Base-by-base conservation (phyloP, 2,329 filamentous ascomycete genomes). In the Arthroderma sp. region DNA sequence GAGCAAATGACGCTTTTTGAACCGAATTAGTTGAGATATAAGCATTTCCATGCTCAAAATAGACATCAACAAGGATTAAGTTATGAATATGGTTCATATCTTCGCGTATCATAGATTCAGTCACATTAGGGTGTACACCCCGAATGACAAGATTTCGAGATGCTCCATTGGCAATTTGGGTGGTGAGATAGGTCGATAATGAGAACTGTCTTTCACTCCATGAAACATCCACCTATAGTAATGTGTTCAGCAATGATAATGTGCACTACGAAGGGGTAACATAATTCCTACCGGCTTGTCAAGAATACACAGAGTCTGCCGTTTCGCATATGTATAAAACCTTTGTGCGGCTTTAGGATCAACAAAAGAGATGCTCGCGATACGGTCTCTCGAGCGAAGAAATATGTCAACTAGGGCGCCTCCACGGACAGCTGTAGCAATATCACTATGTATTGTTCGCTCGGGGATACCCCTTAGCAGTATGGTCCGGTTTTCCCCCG, bases 41-140 rank as follows among this genome's bases (percentile, higher is more conserved):
- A 47, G 75, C 81, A 59, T 78, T 75, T 3, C 70, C 70, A 11
- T 70, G 66, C 2, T 64, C 61, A 59, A 83, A 81, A 5, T 65
- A 62, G 38, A 91, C 65, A 37, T 74, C 74, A 54, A 91, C 70
- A 7, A 93, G 74, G 22, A 81, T 68, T 1, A 93, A 70, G 49
- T 85, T 84, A 65, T 89, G 80, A 48, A 93, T 89, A 58, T 93
- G 85, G 27, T 87, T 81, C 33, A 91, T 70, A 53, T 93, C 83
- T 4, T 80, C 72, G 7, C 81, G 77, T 50, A 93, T 77, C 10
- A 65, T 63, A 5, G 74, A 64, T 51, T 80, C 80, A 0, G 78
- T 85, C 52, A 83, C 66, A 43, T 66, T 72, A 43, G 65, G 65
- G 52, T 69, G 69, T 52, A 74, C 75, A 6, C 73, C 72, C 46